These are phyloP conservation scores for Lophiotrema nucula DNA, from an alignment of 495 filamentous ascomycete species.

Conservation along the genomic window DNA sequence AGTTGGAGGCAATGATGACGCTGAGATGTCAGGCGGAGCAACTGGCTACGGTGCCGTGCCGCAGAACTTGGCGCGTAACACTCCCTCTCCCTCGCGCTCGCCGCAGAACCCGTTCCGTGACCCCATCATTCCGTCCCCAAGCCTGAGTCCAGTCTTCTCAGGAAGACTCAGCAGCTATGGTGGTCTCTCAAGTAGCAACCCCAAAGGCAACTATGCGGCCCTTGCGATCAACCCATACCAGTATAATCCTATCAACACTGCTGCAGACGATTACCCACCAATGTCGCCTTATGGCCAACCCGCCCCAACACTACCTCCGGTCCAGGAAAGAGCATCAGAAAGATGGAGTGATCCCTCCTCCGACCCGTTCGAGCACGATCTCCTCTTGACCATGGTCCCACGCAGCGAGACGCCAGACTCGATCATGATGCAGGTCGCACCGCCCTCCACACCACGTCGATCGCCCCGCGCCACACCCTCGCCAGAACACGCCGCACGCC, in stretches of 20 bases:
- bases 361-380: constrained; percentile 11
- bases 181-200: neutral
- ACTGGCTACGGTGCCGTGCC: constrained; percentile 9
- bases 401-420: constrained; percentile 25
- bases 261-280: constrained; percentile 16
- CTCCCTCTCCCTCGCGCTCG: neutral
- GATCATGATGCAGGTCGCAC: constrained; percentile 13
- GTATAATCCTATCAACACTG: constrained; percentile 2
- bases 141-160: constrained; percentile 12
- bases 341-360: constrained; percentile 11
- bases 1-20: constrained; percentile 14
- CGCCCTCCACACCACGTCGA: constrained; percentile 14
- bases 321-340: neutral
- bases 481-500: neutral
- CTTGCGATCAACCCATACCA: constrained; percentile 18
- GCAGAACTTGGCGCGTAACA: constrained; percentile 9
- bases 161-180: neutral
- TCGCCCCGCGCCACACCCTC: neutral
- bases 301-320: neutral
- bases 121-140: constrained; percentile 6
- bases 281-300: constrained; percentile 22
- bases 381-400: constrained; percentile 18
- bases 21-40: constrained; percentile 17
- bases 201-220: neutral
- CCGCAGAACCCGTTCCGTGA: constrained; percentile 7